Conservation (phyloP, 306 rosid genomes). For the Quillaja saponaria region DNA sequence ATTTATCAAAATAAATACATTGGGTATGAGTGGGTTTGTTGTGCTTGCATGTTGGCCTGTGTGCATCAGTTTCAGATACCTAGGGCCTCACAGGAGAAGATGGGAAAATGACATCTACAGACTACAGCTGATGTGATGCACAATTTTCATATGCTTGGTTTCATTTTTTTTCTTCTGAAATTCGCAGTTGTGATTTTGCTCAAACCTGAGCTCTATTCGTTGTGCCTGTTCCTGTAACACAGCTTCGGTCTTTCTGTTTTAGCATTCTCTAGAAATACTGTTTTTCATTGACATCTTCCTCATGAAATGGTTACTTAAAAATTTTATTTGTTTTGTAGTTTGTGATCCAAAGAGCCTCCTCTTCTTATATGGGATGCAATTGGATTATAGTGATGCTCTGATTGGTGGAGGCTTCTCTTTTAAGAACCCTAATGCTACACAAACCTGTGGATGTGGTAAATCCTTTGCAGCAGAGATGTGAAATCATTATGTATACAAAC, state of each 20-base stretch:
- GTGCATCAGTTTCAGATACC: too few species aligned
- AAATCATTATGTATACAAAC: slow-evolving; percentile 36
- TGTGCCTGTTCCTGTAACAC: too few species aligned
- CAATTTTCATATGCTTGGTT: too few species aligned
- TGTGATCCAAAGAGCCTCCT: slow-evolving; percentile 97
- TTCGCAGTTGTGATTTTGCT: not conserved
- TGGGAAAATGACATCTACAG: too few species aligned
- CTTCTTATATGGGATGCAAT: slow-evolving; percentile 89
- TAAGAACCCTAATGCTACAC: slow-evolving; percentile 93
- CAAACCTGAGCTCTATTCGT: not conserved
- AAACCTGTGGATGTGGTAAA: slow-evolving; percentile 98
- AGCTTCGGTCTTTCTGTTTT: not conserved
- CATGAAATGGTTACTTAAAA: not conserved
- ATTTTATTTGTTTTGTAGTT: slow-evolving; percentile 48
- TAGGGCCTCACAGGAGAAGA: too few species aligned
- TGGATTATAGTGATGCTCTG: slow-evolving; percentile 93
- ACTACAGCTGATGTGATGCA: too few species aligned
- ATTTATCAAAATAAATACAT: too few species aligned
- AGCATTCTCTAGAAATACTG: not conserved
- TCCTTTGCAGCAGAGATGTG: slow-evolving; percentile 90
- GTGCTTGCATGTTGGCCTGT: too few species aligned
- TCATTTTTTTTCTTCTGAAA: too few species aligned
- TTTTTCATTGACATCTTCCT: not conserved
- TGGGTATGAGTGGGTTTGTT: too few species aligned
- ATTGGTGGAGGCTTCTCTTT: slow-evolving; percentile 96